A percentile compares a stretch with the other conserved stretches of the same genome.
phyloP scores from a whole-genome alignment of 192 early-diverging fungal species.

The Dispira simplex region DNA sequence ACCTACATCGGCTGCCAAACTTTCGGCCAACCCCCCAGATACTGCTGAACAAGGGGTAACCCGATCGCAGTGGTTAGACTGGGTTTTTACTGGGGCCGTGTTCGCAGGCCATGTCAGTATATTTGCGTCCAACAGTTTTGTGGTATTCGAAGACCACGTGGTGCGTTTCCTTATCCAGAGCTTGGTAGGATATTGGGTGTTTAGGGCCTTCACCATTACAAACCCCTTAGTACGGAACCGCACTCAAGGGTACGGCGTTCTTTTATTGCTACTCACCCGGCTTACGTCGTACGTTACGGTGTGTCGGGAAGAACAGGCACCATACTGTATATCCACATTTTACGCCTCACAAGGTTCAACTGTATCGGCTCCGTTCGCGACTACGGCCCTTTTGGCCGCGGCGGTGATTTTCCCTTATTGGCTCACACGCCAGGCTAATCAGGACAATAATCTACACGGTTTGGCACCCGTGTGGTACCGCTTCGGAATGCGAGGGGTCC shows the following conservation, averaged over 20 bases:
- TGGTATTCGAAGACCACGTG: constrained; percentile 71
- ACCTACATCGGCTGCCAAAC: background rate
- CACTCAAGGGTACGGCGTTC: constrained; percentile 22
- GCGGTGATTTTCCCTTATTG: constrained; percentile 23
- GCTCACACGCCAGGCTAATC: constrained; percentile 24
- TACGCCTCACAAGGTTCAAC: constrained; percentile 42
- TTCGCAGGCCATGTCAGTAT: constrained; percentile 39
- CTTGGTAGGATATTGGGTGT: constrained; percentile 32
- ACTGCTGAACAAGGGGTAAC: background rate
- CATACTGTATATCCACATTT: constrained; percentile 65
- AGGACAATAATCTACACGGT: constrained; percentile 34
- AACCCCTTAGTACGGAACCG: constrained; percentile 20
- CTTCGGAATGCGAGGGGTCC: constrained; percentile 34
- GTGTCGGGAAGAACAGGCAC: constrained; percentile 81
- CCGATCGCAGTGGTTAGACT: background rate
- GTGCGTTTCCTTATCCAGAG: constrained; percentile 49
- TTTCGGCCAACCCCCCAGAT: no score
- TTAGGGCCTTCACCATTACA: constrained; percentile 5
- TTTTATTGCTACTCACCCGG: constrained; percentile 40
- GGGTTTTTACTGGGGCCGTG: constrained; percentile 9
- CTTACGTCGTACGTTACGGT: constrained; percentile 42
- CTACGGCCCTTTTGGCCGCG: constrained; percentile 28
- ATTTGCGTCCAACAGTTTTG: constrained; percentile 82
- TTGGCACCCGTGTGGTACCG: constrained; percentile 36
- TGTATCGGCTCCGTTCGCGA: constrained; percentile 29